Percentiles rank a stretch among this genome's conserved stretches.
These are phyloP conservation scores for Globisporangium ultimum DNA, from an alignment of 352 stramenopile genomes.

Conservation along the genomic window DNA sequence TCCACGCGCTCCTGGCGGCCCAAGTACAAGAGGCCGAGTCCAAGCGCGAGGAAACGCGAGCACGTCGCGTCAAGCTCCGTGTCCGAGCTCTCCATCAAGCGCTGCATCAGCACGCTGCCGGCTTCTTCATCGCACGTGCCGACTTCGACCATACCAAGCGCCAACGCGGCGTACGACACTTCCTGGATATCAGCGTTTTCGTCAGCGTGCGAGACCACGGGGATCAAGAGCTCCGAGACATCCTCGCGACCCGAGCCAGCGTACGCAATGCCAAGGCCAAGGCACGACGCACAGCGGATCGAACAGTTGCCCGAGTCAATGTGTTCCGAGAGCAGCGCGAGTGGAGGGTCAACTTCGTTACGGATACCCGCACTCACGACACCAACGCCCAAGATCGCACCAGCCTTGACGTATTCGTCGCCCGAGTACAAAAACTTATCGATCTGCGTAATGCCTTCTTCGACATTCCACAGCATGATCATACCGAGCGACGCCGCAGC, in stretches of 20 bases:
- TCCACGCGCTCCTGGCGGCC: constrained; percentile 95
- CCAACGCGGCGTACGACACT: constrained; percentile 92
- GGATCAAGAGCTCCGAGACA: constrained; percentile 95
- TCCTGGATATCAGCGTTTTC: constrained; percentile 92
- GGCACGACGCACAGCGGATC: constrained; percentile 93
- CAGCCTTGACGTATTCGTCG: constrained; percentile 98
- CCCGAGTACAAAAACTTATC: constrained; percentile 99
- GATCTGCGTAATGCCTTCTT: constrained; percentile 98
- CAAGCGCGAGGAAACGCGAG: constrained; percentile 95
- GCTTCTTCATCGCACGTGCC: constrained; percentile 97
- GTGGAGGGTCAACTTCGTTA: constrained; percentile 96
- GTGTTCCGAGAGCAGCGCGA: constrained; percentile 97
- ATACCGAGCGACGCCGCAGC: constrained; percentile 96
- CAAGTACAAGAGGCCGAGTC: constrained; percentile 97
- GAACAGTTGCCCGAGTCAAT: constrained; percentile 93
- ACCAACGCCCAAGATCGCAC: constrained; percentile 96
- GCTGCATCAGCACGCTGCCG: constrained; percentile 95
- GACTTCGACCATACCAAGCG: constrained; percentile 98
- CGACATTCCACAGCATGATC: constrained; percentile 99
- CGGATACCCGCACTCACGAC: constrained; percentile 92
- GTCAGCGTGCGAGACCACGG: constrained; percentile 89
- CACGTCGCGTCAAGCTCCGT: constrained; percentile 96
- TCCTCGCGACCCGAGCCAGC: constrained; percentile 95
- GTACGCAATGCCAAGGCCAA: constrained; percentile 98
- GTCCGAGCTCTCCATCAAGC: constrained; percentile 98